Base-by-base conservation (phyloP, 495 filamentous ascomycete genomes). In the Aspergillus funiculosus region DNA sequence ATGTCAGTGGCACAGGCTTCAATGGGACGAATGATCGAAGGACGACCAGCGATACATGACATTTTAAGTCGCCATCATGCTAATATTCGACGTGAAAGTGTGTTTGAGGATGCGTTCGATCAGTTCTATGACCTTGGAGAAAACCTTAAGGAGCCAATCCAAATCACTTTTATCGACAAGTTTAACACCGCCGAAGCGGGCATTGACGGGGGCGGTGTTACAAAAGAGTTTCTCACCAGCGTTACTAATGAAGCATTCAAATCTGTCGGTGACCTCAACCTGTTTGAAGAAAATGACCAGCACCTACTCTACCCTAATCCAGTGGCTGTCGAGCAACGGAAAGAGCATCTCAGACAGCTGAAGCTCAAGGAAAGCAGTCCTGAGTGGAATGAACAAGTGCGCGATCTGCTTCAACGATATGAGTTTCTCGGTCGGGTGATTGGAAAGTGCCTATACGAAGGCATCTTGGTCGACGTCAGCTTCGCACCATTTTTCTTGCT, bases 391-490 rank as follows among this genome's bases (percentile, higher is more conserved):
- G 73, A 76, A 8, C 59, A 64, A 8, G 72, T 89, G 13, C 64
- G 67, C 8, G 74, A 84, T 25, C 63, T 91, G 6, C 68, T 92
- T 5, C 76, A 76, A 44, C 79, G 83, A 7, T 97, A 90, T 58
- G 91, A 97, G 57, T 99, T 99, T 51, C 69, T 95, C 0, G 92
- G 92, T 8, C 81, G 92, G 5, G 76, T 97, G 20, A 82, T 99
- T 31, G 92, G 92, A 3, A 99, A 99, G 62, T 99, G 92, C 65
- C 74, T 99, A 42, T 99, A 99, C 54, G 92, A 99, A 67, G 90
- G 91, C 1, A 97, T 99, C 37, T 74, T 99, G 8, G 83, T 97
- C 42, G 90, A 99, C 60, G 85, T 97, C 53, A 74, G 78, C 46
- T 99, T 99, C 66, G 92, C 91, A 2, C 82, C 86, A 2, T 97